Conservation (phyloP, 768 basidiomycete species). For the Gyrodon lividus region DNA sequence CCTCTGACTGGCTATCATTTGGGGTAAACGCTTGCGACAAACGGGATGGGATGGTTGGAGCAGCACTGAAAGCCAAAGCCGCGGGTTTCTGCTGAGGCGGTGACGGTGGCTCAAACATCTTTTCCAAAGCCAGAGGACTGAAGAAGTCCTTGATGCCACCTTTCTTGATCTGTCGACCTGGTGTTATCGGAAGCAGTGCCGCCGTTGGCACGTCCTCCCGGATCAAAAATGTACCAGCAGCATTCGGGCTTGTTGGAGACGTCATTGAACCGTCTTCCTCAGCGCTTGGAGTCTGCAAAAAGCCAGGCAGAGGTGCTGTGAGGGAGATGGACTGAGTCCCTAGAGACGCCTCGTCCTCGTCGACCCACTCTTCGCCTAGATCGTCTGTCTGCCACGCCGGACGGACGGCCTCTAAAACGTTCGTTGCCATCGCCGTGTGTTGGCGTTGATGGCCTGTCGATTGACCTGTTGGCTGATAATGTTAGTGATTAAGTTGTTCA, state of each 20-base stretch:
- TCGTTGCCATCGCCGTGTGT: conserved; percentile 7
- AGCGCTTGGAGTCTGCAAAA: conserved; percentile 42
- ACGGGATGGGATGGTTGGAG: conserved; percentile 35
- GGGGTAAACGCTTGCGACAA: conserved; percentile 38
- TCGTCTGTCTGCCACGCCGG: conserved; percentile 90
- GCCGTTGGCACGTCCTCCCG: conserved; percentile 60
- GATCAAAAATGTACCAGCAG: conserved; percentile 72
- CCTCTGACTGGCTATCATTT: conserved; percentile 27
- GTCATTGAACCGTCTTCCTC: conserved; percentile 33
- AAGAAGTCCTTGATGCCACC: conserved; percentile 79
- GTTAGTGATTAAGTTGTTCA: conserved; percentile 4
- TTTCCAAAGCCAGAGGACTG: conserved; percentile 81
- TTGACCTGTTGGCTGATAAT: neutral
- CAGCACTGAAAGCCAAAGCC: conserved; percentile 24
- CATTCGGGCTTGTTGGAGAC: conserved; percentile 29
- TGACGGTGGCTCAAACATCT: conserved; percentile 93
- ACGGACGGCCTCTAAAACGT: conserved; percentile 15
- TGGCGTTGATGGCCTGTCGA: neutral
- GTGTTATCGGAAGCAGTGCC: conserved; percentile 64
- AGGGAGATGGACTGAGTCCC: conserved; percentile 59
- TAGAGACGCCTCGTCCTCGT: conserved; percentile 42
- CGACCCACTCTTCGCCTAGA: conserved; percentile 90
- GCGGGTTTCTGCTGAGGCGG: conserved; percentile 47
- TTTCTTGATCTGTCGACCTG: conserved; percentile 54
- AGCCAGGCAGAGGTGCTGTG: conserved; percentile 52